Percentiles rank a stretch among this genome's conserved stretches.
phyloP scores from a whole-genome alignment of 2,329 filamentous ascomycete species.

The Metarhizium humberi region DNA sequence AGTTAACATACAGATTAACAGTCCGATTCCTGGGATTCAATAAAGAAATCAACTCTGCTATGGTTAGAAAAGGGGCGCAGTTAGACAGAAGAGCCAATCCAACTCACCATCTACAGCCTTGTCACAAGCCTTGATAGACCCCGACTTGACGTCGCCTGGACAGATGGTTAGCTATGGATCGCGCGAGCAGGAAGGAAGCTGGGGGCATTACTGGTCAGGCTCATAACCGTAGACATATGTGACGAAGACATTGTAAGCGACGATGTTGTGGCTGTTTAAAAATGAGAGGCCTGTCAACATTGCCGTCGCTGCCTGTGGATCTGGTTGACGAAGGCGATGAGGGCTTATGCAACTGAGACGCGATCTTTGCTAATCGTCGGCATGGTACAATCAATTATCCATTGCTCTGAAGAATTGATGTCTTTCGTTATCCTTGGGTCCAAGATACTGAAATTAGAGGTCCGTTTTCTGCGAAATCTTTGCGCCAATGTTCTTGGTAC shows the following conservation, averaged over 20 bases:
- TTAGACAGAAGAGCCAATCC: neutral
- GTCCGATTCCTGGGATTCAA: constrained; percentile 26
- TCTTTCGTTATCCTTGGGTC: neutral
- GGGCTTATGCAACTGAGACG: neutral
- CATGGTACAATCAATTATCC: neutral
- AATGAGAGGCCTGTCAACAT: neutral
- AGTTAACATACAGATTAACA: constrained; percentile 26
- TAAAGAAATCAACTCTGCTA: constrained; percentile 26
- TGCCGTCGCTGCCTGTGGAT: neutral
- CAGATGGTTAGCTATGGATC: constrained; percentile 7
- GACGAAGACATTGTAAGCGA: constrained; percentile 19
- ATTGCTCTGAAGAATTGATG: neutral
- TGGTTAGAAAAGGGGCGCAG: neutral
- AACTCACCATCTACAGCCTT: constrained; percentile 31
- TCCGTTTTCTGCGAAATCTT: neutral
- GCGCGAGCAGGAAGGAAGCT: neutral
- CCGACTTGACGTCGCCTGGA: constrained; percentile 25
- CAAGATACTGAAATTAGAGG: neutral
- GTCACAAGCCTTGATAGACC: constrained; percentile 27
- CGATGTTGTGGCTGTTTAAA: neutral
- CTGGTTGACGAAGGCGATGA: neutral
- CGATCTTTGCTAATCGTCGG: neutral
- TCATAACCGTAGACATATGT: constrained; percentile 24
- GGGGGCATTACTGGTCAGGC: constrained; percentile 20
- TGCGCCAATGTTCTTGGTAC: neutral